phyloP scores from a whole-genome alignment of 352 stramenopile genomes.

The Globisporangium parvum region DNA sequence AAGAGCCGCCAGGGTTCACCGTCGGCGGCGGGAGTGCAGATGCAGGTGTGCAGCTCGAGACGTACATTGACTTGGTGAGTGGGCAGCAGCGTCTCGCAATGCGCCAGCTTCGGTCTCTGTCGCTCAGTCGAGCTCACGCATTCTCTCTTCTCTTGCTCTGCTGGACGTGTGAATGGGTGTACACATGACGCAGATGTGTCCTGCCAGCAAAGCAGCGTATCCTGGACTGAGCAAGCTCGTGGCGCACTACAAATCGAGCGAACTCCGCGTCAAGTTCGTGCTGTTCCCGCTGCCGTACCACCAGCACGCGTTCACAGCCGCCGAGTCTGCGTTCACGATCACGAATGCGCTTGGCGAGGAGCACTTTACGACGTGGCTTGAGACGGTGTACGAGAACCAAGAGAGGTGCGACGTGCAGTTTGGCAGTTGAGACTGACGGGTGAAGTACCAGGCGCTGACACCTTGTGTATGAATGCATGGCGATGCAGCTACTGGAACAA shows the following conservation, averaged over 20 bases:
- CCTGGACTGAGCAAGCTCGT: slow-evolving; percentile 53
- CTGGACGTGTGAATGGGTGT: neutral
- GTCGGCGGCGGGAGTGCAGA: slow-evolving; percentile 42
- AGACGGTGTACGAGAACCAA: slow-evolving; percentile 75
- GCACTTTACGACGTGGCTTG: slow-evolving; percentile 60
- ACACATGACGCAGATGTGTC: slow-evolving; percentile 45
- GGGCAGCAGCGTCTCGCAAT: too few relatives aligned
- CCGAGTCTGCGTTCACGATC: slow-evolving; percentile 63
- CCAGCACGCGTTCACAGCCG: slow-evolving; percentile 60
- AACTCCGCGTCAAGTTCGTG: slow-evolving; percentile 68
- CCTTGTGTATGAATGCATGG: neutral
- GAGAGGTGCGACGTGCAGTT: slow-evolving; percentile 34
- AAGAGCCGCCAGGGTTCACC: slow-evolving; percentile 56
- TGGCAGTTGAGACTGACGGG: neutral
- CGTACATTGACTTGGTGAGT: slow-evolving; percentile 79
- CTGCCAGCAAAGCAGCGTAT: slow-evolving; percentile 66
- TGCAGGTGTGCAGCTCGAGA: slow-evolving; percentile 74
- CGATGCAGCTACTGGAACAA: slow-evolving; percentile 67
- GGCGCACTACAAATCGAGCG: slow-evolving; percentile 40
- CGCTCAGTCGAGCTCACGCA: neutral
- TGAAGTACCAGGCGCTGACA: neutral
- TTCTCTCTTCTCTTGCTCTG: neutral
- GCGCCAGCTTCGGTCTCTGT: too few relatives aligned
- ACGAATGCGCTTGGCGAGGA: slow-evolving; percentile 47
- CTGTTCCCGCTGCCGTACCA: slow-evolving; percentile 78